Base-by-base conservation (phyloP, 2,329 filamentous ascomycete species). In the Graphilbum sp. region DNA sequence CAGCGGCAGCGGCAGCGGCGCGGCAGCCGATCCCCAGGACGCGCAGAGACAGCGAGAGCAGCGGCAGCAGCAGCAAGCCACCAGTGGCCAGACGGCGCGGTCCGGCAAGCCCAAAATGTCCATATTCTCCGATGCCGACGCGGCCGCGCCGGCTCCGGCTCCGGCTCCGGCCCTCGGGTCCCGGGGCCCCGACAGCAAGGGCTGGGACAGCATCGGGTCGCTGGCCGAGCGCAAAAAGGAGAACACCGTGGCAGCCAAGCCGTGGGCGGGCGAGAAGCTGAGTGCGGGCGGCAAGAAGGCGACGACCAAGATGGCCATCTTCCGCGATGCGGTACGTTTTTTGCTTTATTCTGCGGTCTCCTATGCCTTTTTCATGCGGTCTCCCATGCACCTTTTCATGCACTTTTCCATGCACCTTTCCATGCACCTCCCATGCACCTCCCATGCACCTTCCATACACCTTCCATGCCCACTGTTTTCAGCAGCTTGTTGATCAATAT, bases 241-340 rank as follows among this genome's bases (percentile, higher is more conserved):
- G 57, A 98, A 98, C 52, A 66, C 68, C 7, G 63, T 87, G 47
- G 85, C 88, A 54, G 75, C 87, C 11, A 87, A 80, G 53, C 85
- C 88, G 17, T 95, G 87, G 90, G 80, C 67, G 11, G 90, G 90
- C 20, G 86, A 96, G 63, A 95, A 82, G 31, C 60, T 98, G 48
- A 84, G 88, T 57, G 81, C 75, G 3, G 85, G 82, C 32, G 88
- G 85, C 50, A 90, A 84, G 63, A 83, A 84, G 61, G 73, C 66
- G 32, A 74, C 69, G 38, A 68, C 78, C 38, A 96, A 95, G 66
- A 80, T 98, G 76, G 66, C 79, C 52, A 73, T 98, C 34, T 98
- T 95, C 66, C 88, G 83, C 67, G 90, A 98, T 67, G 67, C 81
- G 81, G 90, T 98, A 79, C 79, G 85, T 69, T 55, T n/a, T 15